phyloP scores from a whole-genome alignment of 208 protist genomes.

The Entamoeba dispar region DNA sequence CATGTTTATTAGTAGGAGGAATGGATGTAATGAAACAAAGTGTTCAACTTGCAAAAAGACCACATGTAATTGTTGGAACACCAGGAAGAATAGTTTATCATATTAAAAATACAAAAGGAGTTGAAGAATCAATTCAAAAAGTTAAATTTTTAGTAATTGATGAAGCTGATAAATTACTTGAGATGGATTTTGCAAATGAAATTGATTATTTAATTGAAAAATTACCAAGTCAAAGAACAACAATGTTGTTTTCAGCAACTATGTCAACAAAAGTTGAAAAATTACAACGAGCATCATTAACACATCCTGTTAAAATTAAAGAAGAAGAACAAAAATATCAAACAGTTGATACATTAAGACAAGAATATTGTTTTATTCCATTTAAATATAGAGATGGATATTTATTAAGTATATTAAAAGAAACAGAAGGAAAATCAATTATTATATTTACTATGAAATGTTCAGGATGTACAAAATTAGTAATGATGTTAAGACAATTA shows the following conservation, averaged over 20 bases:
- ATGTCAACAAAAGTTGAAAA: neutral
- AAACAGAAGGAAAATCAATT: neutral
- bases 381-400: neutral
- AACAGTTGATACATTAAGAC: neutral
- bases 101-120: neutral
- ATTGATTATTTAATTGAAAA: neutral
- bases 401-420: neutral
- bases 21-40: neutral
- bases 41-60: neutral
- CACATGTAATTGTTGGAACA: constrained; percentile 19
- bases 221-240: neutral
- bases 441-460: neutral
- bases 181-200: neutral
- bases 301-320: neutral
- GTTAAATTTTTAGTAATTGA: neutral
- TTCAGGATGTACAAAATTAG: neutral
- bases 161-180: neutral
- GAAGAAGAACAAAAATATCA: neutral
- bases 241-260: neutral
- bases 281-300: neutral
- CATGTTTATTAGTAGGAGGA: constrained; percentile 14
- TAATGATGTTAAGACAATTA: neutral
- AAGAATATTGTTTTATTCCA: neutral
- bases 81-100: constrained; percentile 31
- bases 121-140: neutral